A percentile compares a stretch with the other conserved stretches of the same genome.
Evolutionary conservation across 2,329 filamentous ascomycete species (phyloP).

Genomic region (Plectosphaerella plurivora): DNA sequence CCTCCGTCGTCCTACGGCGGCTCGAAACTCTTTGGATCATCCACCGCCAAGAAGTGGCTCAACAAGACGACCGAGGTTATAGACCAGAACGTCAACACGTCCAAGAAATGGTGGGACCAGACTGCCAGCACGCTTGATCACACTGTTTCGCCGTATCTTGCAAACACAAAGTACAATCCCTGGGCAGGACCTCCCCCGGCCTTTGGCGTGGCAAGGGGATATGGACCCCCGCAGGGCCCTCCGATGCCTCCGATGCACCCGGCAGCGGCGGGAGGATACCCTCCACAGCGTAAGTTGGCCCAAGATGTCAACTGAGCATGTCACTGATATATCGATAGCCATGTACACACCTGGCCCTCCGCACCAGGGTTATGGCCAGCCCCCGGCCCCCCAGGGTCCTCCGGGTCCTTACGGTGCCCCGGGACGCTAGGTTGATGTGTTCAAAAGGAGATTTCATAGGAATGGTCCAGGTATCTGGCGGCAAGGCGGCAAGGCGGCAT

Average conservation of each 20-base stretch:
- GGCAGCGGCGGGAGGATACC: not conserved
- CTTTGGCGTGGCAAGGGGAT: not conserved
- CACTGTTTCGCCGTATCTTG: slow-evolving; percentile 15
- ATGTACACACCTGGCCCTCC: not conserved
- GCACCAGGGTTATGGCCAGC: not conserved
- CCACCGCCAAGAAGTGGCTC: slow-evolving; percentile 25
- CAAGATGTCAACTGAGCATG: not conserved
- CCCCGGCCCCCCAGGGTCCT: not conserved
- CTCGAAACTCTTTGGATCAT: slow-evolving; percentile 23
- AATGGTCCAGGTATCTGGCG: too few relatives aligned
- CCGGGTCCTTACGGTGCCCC: not conserved
- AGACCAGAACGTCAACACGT: slow-evolving; percentile 20
- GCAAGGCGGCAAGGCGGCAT: too few relatives aligned
- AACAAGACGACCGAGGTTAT: slow-evolving; percentile 29
- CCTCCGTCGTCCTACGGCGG: not conserved
- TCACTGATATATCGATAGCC: not conserved
- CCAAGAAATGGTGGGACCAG: slow-evolving; percentile 26
- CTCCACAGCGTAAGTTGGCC: not conserved
- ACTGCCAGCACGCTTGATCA: slow-evolving; percentile 28
- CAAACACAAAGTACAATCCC: slow-evolving; percentile 9
- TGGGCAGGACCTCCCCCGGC: not conserved
- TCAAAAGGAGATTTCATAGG: too few relatives aligned
- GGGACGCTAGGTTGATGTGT: not conserved
- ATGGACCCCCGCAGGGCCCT: not conserved
- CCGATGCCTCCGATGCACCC: not conserved